A percentile compares a stretch with the other conserved stretches of the same genome.
These are phyloP conservation scores for Lactarius pseudohatsudake DNA, from an alignment of 768 basidiomycete species.

Conservation along the genomic window DNA sequence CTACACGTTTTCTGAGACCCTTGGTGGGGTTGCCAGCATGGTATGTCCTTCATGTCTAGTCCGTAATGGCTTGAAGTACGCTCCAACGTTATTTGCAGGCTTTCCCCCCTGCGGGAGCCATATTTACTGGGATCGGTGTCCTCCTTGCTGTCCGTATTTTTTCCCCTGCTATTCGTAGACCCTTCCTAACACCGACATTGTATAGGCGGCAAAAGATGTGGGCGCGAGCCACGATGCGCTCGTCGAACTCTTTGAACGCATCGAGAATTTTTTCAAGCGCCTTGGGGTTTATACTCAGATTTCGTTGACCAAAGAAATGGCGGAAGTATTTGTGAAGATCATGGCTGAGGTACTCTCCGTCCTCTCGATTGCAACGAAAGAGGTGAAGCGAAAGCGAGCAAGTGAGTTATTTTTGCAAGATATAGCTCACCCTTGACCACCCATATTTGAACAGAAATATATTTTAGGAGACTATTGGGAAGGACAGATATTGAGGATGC, in stretches of 20 bases:
- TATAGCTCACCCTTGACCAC: background rate
- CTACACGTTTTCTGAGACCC: too few species aligned
- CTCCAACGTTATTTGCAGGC: background rate
- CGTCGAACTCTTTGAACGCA: background rate
- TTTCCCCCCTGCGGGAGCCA: background rate
- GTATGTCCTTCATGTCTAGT: background rate
- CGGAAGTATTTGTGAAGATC: background rate
- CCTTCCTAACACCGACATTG: background rate
- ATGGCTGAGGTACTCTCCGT: slow-evolving; percentile 8
- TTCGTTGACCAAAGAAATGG: background rate
- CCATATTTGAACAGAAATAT: background rate
- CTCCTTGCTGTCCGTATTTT: slow-evolving; percentile 6
- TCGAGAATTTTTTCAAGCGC: background rate
- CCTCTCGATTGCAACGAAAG: slow-evolving; percentile 10
- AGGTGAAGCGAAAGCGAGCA: background rate
- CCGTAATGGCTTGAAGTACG: background rate
- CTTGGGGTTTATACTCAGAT: slow-evolving; percentile 6
- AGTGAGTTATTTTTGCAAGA: slow-evolving; percentile 2
- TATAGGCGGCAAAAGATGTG: slow-evolving; percentile 7
- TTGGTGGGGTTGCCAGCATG: background rate
- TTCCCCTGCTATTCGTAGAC: background rate
- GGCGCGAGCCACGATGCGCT: slow-evolving; percentile 3
- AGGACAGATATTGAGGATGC: slow-evolving; percentile 9
- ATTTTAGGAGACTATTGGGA: background rate
- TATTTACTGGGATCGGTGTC: slow-evolving; percentile 8